Evolutionary conservation across 1,284 basidiomycete genomes (phyloP).

Genomic region (Ganoderma sinense): DNA sequence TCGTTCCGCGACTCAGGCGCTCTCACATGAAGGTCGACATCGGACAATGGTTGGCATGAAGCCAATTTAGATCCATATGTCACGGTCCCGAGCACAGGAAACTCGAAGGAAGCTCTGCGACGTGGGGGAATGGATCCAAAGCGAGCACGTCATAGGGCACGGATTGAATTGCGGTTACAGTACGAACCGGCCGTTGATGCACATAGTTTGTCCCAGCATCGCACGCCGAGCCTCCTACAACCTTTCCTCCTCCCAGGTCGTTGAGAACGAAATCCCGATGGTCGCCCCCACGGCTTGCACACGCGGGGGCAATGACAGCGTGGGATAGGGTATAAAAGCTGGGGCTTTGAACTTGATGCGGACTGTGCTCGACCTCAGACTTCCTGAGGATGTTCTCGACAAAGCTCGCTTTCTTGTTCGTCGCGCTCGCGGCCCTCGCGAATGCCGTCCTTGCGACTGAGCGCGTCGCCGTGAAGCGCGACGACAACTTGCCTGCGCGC

Average conservation of each 20-base stretch:
- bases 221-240: neutral
- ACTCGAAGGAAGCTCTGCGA: no score
- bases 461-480: conserved; percentile 15
- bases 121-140: no score
- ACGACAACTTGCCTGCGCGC: conserved; percentile 35
- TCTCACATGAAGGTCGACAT: no score
- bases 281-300: neutral
- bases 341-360: neutral
- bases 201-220: neutral
- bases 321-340: neutral
- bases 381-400: conserved; percentile 6
- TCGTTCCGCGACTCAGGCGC: no score
- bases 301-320: neutral
- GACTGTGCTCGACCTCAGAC: neutral
- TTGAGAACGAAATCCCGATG: neutral
- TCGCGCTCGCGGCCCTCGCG: conserved; percentile 6
- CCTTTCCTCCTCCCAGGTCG: neutral
- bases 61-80: no score
- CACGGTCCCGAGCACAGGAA: no score
- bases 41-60: no score
- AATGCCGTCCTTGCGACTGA: neutral
- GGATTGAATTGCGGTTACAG: no score
- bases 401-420: neutral
- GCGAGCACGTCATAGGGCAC: no score
- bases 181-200: neutral